Evolutionary conservation across 73 alveolate species (phyloP), one percentile per base, ranked within the genome.

Genomic region (Stentor roeselii): DNA sequence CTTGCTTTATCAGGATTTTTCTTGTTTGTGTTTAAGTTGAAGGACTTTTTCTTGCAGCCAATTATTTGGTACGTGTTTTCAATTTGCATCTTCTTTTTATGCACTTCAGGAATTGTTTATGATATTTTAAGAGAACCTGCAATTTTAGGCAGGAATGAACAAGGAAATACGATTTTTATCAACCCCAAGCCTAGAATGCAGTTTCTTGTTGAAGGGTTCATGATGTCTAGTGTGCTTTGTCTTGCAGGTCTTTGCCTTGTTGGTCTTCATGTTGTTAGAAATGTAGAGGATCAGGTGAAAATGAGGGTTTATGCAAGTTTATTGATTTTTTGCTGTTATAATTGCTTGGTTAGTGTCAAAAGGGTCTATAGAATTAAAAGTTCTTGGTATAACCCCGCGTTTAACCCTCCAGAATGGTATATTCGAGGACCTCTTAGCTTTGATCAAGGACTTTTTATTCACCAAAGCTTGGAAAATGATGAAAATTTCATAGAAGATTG

Each of bases 371-470:
- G 87, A 82, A 84, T 90, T 36, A 92, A 92, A 78, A 93, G 96
- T 0, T 85, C 92, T 36, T 92, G 97, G 97, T 92, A 92, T 83
- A 89, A 91, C 50, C 96, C 96, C 39, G 86, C 90, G 3, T 83
- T 90, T 86, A 31, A 84, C 21, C 97, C 97, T 38, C 97, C 97
- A 36, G 95, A 82, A 4, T 87, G 87, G 42, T 92, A 90, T 87
- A 90, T 82, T 60, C 41, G 84, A 42, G 95, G 95, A 38, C 94
- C 95, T 14, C 86, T 92, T 32, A 90, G 82, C 87, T 50, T 78
- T 59, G 96, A 91, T 82, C 93, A 91, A 82, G 96, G 96, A 50
- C n/a, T n/a, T n/a, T n/a, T n/a, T n/a, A n/a, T n/a, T n/a, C n/a
- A n/a, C n/a, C n/a, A n/a, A n/a, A n/a, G n/a, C n/a, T n/a, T n/a